phyloP scores from a whole-genome alignment of 805 yeast species.

The Candida chilensis region DNA sequence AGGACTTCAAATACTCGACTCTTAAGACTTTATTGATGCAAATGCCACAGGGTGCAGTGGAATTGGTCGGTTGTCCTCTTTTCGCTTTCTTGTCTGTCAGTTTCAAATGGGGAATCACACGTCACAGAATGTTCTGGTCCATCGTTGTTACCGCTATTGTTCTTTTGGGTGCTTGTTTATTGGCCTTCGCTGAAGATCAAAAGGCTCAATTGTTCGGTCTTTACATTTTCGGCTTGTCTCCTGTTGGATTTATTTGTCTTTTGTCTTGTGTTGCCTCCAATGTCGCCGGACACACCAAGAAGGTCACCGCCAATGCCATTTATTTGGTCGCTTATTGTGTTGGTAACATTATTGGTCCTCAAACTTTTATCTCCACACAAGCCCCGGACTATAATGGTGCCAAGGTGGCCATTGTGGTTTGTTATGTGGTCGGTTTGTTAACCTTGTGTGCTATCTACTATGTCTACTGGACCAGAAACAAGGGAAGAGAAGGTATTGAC shows the following conservation, averaged over 20 bases:
- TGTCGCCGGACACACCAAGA: constrained; percentile 16
- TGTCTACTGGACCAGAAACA: constrained; percentile 14
- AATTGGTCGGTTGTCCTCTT: constrained; percentile 23
- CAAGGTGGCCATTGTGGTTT: constrained; percentile 10
- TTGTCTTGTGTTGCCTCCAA: constrained; percentile 14
- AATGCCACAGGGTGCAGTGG: constrained; percentile 40
- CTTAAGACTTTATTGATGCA: constrained; percentile 30
- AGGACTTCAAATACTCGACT: constrained; percentile 27
- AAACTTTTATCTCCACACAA: constrained; percentile 12
- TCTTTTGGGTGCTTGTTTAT: constrained; percentile 10
- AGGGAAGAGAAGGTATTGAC: constrained; percentile 8
- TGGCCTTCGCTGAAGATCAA: constrained; percentile 10
- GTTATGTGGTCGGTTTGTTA: constrained; percentile 8
- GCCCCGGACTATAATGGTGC: constrained; percentile 17
- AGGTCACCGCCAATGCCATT: constrained; percentile 14
- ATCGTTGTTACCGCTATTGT: constrained; percentile 7
- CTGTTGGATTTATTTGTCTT: constrained; percentile 11
- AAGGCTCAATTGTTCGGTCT: constrained; percentile 10
- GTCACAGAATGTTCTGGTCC: constrained; percentile 15
- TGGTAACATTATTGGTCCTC: constrained; percentile 18
- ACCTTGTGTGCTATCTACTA: constrained; percentile 11
- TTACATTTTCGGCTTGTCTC: constrained; percentile 7
- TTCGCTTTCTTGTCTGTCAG: constrained; percentile 16
- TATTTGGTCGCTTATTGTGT: constrained; percentile 16
- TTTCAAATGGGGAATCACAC: constrained; percentile 27